A percentile compares a stretch with the other conserved stretches of the same genome.
phyloP scores from a whole-genome alignment of 495 filamentous ascomycete species.

The Hypoxylon perforatum region DNA sequence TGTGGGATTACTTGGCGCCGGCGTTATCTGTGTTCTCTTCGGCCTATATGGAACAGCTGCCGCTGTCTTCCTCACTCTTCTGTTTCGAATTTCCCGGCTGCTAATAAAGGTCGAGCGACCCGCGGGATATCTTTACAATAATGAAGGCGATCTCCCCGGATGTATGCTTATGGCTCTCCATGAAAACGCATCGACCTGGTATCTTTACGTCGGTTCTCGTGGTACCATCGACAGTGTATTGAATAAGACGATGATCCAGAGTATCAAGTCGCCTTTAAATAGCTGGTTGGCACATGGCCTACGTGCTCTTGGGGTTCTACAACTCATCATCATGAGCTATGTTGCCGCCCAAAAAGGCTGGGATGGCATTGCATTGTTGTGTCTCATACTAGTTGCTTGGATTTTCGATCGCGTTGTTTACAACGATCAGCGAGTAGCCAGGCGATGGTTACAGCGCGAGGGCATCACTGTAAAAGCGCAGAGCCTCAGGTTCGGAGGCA shows the following conservation, averaged over 20 bases:
- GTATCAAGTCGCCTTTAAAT: neutral
- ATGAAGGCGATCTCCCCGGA: neutral
- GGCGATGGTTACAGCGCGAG: neutral
- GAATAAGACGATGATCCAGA: neutral
- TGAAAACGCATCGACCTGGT: neutral
- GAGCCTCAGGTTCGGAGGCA: neutral
- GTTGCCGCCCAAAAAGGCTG: neutral
- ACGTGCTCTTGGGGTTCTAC: neutral
- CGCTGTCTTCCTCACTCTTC: neutral
- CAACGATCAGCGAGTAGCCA: neutral
- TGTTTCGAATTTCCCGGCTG: neutral
- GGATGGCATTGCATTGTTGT: neutral
- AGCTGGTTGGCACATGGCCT: neutral
- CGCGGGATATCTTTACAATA: neutral
- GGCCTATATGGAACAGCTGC: neutral
- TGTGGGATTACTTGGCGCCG: neutral
- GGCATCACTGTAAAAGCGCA: neutral
- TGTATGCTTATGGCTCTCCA: neutral
- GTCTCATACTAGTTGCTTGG: neutral
- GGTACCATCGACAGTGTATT: neutral
- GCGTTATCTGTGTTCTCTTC: neutral
- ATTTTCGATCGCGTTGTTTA: neutral
- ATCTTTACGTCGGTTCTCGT: conserved; percentile 1
- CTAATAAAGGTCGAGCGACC: neutral
- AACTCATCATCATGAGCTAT: neutral